These are phyloP conservation scores for Zarea fungicola DNA, from an alignment of 2,329 filamentous ascomycete species.

Conservation along the genomic window DNA sequence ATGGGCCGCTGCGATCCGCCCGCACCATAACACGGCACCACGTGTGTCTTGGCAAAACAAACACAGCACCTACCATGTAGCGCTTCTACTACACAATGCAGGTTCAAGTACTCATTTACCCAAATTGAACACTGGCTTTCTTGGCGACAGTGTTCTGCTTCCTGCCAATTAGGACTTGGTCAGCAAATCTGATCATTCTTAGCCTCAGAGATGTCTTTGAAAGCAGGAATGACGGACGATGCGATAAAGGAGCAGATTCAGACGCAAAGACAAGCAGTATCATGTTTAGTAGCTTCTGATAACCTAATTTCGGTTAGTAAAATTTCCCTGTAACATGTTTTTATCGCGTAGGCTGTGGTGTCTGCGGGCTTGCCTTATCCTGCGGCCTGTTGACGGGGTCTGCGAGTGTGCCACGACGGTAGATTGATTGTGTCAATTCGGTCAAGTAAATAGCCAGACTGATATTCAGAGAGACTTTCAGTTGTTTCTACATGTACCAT, in stretches of 20 bases:
- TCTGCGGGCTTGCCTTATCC: neutral
- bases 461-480: neutral
- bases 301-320: too few species aligned
- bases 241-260: constrained; percentile 8
- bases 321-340: neutral
- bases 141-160: too few species aligned
- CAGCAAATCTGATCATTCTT: too few species aligned
- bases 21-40: too few species aligned
- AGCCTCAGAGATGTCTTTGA: neutral
- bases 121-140: too few species aligned
- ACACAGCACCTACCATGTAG: too few species aligned
- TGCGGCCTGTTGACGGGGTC: constrained; percentile 8
- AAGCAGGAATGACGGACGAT: constrained; percentile 4
- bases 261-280: neutral
- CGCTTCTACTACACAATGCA: too few species aligned
- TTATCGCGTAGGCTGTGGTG: neutral
- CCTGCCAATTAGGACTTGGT: too few species aligned
- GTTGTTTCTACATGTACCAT: too few species aligned
- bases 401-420: neutral
- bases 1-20: too few species aligned
- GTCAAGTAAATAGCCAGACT: constrained; percentile 1
- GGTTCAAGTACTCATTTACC: too few species aligned
- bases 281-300: constrained; percentile 6
- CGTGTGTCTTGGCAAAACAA: too few species aligned
- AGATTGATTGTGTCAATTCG: neutral